Percentiles rank a stretch among this genome's conserved stretches.
phyloP scores from a whole-genome alignment of 179 eudicot species.

The Patellifolia procumbens region DNA sequence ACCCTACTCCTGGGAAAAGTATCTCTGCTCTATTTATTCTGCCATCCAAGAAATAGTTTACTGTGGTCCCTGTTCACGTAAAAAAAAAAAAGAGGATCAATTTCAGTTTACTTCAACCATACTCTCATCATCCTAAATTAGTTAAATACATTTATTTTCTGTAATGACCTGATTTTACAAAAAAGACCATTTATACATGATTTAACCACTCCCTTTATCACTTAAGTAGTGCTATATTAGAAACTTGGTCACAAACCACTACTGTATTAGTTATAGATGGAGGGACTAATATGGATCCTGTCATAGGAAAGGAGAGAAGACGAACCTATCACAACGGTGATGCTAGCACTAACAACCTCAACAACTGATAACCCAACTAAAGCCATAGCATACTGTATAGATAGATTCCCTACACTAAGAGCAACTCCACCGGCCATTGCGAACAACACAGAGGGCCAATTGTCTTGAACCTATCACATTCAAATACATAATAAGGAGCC shows the following conservation, averaged over 20 bases:
- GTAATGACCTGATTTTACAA: no score
- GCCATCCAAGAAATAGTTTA: slow-evolving; percentile 43
- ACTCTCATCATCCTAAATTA: background rate
- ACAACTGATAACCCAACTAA: slow-evolving; percentile 84
- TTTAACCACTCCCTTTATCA: no score
- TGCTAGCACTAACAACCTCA: slow-evolving; percentile 74
- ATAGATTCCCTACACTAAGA: slow-evolving; percentile 75
- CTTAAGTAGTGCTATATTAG: background rate
- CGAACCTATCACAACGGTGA: slow-evolving; percentile 85
- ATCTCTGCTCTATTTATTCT: slow-evolving; percentile 40
- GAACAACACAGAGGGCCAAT: slow-evolving; percentile 77
- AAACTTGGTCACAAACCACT: background rate
- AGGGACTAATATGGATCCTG: background rate
- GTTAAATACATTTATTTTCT: no score
- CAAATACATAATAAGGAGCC: background rate
- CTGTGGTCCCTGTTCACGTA: slow-evolving; percentile 34
- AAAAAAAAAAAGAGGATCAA: background rate
- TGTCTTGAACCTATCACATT: slow-evolving; percentile 52
- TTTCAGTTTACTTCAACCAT: background rate
- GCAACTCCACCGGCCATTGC: slow-evolving; percentile 92
- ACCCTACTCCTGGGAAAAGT: slow-evolving; percentile 43
- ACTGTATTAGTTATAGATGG: background rate
- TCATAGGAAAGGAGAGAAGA: background rate
- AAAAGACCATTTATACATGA: no score
- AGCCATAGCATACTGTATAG: slow-evolving; percentile 91